Percentiles rank a stretch among this genome's conserved stretches.
phyloP scores from a whole-genome alignment of 179 eudicot species.

The Patellifolia procumbens region DNA sequence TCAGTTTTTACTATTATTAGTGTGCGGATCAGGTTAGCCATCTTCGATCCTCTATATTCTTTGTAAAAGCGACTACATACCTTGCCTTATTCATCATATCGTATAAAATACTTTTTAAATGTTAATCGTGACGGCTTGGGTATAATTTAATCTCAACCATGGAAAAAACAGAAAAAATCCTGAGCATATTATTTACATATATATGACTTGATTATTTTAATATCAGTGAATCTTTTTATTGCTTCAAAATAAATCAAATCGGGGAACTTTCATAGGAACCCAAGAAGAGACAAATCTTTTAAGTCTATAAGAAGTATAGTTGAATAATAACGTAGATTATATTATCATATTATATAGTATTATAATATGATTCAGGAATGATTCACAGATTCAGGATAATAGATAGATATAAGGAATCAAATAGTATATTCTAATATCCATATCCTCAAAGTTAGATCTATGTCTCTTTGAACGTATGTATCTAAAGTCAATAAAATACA shows the following conservation, averaged over 20 bases:
- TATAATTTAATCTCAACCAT: conserved; percentile 15
- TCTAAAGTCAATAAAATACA: too few relatives aligned
- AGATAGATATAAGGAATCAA: neutral
- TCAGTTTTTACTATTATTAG: too few relatives aligned
- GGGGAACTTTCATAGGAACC: conserved; percentile 1
- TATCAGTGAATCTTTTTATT: conserved; percentile 5
- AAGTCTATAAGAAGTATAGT: neutral
- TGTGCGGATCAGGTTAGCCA: too few relatives aligned
- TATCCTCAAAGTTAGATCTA: conserved; percentile 6
- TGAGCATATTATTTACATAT: neutral
- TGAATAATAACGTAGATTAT: neutral
- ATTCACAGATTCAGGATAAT: neutral
- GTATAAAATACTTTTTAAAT: too few relatives aligned
- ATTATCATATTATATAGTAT: neutral
- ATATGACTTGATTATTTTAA: neutral
- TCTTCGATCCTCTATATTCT: too few relatives aligned
- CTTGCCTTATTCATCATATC: too few relatives aligned
- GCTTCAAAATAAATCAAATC: neutral
- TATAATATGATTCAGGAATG: conserved; percentile 2
- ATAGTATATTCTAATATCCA: conserved; percentile 22
- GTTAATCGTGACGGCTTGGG: conserved; percentile 2
- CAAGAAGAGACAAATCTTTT: conserved; percentile 1
- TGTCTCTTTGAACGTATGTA: neutral
- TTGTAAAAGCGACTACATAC: too few relatives aligned
- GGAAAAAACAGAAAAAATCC: conserved; percentile 19